Base-by-base conservation (phyloP, 2,329 filamentous ascomycete species). In the Fusarium sambucinum region DNA sequence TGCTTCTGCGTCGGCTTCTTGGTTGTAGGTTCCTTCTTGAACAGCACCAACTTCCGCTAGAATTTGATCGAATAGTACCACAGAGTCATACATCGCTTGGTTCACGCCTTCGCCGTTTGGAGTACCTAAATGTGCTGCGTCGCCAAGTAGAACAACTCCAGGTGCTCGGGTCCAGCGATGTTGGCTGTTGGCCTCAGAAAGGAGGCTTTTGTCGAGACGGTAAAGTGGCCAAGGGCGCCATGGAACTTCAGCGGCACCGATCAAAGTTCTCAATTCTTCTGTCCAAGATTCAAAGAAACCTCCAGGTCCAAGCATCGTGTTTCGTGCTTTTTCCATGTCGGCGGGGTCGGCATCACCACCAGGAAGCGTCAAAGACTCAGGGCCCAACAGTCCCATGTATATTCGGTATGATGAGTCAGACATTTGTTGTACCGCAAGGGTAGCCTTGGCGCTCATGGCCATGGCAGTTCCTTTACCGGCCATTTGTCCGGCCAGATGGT, bases 171-270 rank as follows among this genome's bases (percentile, higher is more conserved):
- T 56, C 50, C 50, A 56, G n/a, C 1, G 0, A 6, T 6, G 1
- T 12, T 19, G 25, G 16, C 17, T 45, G 17, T n/a, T 19, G 5
- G 23, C 17, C 27, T 14, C n/a, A 6, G 27, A 23, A 27, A 32
- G 46, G 14, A 56, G 2, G 3, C 21, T 5, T 3, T 55, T 27
- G 3, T 56, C 33, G 5, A 56, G 41, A 2, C 55, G 55, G 14
- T 56, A 59, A n/a, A 59, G 55, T 3, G 55, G 55, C 55, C 55
- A 59, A 1, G 51, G 50, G 2, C 55, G 27, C 55, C 55, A 59
- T 0, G 50, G 55, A 3, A 21, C 51, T 19, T 59, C 55, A 17
- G 55, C 19, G 2, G 50, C 41, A 0, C 45, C 27, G 1, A 59
- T 40, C 5, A 56, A 33, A 12, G 10, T 17, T 29, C 32, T 55